These are phyloP conservation scores for Trichoderma cornu-damae DNA, from an alignment of 2,329 filamentous ascomycete genomes.

Conservation along the genomic window DNA sequence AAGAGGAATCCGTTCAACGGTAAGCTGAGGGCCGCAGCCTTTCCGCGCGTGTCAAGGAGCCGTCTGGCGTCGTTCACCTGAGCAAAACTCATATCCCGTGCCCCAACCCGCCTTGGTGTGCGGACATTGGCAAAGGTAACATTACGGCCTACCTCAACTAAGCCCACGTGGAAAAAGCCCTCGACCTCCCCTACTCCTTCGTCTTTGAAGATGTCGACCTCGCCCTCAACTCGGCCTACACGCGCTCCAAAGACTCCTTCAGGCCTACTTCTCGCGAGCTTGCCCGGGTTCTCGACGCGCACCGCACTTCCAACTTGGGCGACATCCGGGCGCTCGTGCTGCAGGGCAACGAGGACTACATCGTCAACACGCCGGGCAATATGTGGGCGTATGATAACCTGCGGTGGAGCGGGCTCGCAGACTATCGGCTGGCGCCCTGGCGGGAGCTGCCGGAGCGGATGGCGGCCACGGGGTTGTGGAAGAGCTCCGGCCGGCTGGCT, in stretches of 20 bases:
- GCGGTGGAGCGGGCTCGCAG: conserved; percentile 41
- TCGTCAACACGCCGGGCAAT: conserved; percentile 26
- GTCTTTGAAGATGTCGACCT: conserved; percentile 87
- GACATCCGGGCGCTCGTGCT: conserved; percentile 24
- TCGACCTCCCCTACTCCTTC: conserved; percentile 55
- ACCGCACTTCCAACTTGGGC: conserved; percentile 16
- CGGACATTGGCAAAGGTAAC: conserved; percentile 20
- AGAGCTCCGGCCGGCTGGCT: conserved; percentile 22
- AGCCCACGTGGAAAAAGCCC: conserved; percentile 19
- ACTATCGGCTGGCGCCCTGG: conserved; percentile 34
- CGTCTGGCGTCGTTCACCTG: background rate
- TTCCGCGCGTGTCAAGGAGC: background rate
- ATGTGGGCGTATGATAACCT: conserved; percentile 36
- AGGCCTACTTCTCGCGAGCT: conserved; percentile 17
- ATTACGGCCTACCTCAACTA: conserved; percentile 27
- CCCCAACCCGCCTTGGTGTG: conserved; percentile 13
- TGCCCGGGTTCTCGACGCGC: conserved; percentile 20
- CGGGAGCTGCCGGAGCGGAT: conserved; percentile 15
- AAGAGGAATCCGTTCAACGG: conserved; percentile 43
- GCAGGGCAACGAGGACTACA: conserved; percentile 25
- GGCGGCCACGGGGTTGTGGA: conserved; percentile 21
- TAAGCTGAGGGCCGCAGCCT: conserved; percentile 22
- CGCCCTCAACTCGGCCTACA: conserved; percentile 67
- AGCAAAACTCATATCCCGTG: conserved; percentile 18
- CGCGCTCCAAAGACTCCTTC: background rate